Base-by-base conservation (phyloP, 352 stramenopile species). In the Pythium scleroteichum region DNA sequence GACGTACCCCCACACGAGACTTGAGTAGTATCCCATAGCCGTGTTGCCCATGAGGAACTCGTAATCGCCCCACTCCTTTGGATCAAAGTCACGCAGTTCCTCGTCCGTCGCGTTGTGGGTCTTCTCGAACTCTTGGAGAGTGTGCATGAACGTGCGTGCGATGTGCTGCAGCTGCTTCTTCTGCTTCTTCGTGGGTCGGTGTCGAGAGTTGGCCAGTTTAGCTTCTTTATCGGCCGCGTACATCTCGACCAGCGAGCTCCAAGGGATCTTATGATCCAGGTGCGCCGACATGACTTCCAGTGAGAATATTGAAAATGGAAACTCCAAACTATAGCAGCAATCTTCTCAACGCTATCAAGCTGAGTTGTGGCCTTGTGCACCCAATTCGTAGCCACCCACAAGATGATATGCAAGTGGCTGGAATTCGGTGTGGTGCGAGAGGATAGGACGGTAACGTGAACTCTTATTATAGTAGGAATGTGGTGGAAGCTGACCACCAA, bases 1-100 rank as follows among this genome's bases (percentile, higher is more conserved):
- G 19, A 62, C 16, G 29, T 62, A 68, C 4, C 42, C 52, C 14
- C 29, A 41, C 0, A 62, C n/a, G 23, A 62, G 46, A 49, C 60
- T 62, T 1, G 19, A 0, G 27, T 48, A 53, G 60, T 53, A 57
- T n/a, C 35, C 45, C 10, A 54, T 51, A 29, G 17, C 19, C 16
- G 35, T 26, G 22, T 45, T 12, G 6, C 29, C 12, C 38, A 48
- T 24, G 1, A 26, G 16, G 35, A 29, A 50, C 1, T 41, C 40
- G 51, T 58, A 58, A 20, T 20, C 39, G 16, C 52, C 52, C 52
- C 52, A 59, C 6, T 17, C 14, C 23, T 40, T 40, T 8, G 52
- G 52, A 12, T 59, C 52, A 6, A 51, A 20, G 13, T n/a, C 19
- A 2, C 27, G n/a, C 23, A 39, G 24, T 29, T 59, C 52, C 1